These are phyloP conservation scores for Aspergillus viridinutans DNA, from an alignment of 2,329 filamentous ascomycete genomes.

Conservation along the genomic window DNA sequence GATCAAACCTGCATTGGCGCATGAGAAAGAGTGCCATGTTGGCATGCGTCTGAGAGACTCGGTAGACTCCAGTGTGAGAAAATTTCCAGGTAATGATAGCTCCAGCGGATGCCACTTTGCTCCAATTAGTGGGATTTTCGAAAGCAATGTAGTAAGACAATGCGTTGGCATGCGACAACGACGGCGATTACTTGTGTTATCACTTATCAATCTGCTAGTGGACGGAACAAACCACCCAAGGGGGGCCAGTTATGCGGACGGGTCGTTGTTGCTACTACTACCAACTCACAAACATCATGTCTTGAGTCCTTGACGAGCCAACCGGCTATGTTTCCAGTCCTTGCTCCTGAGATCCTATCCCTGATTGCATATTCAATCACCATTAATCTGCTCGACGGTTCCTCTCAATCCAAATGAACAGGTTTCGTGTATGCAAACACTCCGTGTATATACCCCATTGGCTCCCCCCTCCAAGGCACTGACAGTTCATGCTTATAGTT, in stretches of 20 bases:
- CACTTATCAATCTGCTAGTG: neutral
- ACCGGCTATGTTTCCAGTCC: neutral
- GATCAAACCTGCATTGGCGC: conserved; percentile 12
- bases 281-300: neutral
- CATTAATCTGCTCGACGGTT: neutral
- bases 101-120: neutral
- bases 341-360: neutral
- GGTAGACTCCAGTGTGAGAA: neutral
- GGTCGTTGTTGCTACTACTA: neutral
- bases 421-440: conserved; percentile 27
- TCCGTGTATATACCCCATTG: neutral
- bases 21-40: conserved; percentile 11
- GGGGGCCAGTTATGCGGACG: neutral
- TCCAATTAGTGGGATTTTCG: neutral
- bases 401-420: conserved; percentile 23
- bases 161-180: neutral
- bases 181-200: neutral
- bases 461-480: conserved; percentile 1
- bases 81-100: neutral
- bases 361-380: neutral
- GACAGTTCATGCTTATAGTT: conserved; percentile 28
- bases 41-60: conserved; percentile 8
- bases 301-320: neutral
- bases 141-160: neutral
- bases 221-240: neutral